These are phyloP conservation scores for Scolecobasidium constrictum DNA, from an alignment of 2,329 filamentous ascomycete genomes.

Conservation along the genomic window DNA sequence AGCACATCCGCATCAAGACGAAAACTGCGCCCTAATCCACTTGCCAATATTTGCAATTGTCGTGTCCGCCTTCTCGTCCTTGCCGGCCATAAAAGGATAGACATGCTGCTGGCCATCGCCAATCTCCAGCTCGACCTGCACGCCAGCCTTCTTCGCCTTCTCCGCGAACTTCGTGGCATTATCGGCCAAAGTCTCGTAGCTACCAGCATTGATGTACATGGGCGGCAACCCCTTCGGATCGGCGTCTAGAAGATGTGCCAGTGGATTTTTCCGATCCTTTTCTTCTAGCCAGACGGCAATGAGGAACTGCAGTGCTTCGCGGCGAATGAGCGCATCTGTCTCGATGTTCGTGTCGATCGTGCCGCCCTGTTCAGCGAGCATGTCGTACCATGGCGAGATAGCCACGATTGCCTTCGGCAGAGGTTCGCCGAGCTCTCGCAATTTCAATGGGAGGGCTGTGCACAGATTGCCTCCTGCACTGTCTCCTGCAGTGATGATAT, in stretches of 20 bases:
- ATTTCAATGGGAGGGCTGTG: conserved; percentile 2
- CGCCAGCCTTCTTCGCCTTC: conserved; percentile 1
- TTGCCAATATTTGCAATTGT: conserved; percentile 3
- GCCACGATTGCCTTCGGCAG: conserved; percentile 2
- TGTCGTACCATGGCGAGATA: conserved; percentile 8
- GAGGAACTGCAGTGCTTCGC: neutral
- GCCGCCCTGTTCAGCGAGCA: neutral
- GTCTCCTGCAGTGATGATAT: conserved; percentile 2
- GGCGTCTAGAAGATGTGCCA: conserved; percentile 1
- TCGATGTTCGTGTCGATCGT: neutral
- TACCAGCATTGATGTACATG: conserved; percentile 1
- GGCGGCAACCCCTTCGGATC: conserved; percentile 5
- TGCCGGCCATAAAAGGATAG: conserved; percentile 8
- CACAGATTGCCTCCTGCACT: conserved; percentile 6
- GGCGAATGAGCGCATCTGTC: neutral
- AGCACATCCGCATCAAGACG: no score
- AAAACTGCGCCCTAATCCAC: conserved; percentile 4
- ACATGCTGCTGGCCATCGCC: conserved; percentile 8
- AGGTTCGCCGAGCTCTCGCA: conserved; percentile 1
- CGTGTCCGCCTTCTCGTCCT: conserved; percentile 1
- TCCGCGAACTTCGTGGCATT: conserved; percentile 3
- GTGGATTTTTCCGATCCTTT: neutral
- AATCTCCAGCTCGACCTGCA: conserved; percentile 2
- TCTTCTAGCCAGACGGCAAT: neutral
- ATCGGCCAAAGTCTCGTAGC: conserved; percentile 7